Percentiles rank a stretch among this genome's conserved stretches.
Evolutionary conservation across 73 alveolate species (phyloP).

Genomic region (Stentor roeselii): DNA sequence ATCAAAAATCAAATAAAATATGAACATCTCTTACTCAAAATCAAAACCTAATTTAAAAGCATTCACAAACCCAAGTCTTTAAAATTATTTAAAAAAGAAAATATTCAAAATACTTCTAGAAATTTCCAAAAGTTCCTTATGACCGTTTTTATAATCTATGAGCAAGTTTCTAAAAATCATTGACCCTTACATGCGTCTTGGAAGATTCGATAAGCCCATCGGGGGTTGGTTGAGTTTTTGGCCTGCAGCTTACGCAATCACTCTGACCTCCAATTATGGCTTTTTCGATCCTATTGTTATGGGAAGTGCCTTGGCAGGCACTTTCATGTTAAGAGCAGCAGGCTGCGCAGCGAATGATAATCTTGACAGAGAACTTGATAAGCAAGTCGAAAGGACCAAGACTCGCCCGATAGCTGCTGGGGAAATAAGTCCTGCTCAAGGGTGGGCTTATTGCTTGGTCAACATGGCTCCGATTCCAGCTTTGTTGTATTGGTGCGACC

Average conservation of each 20-base stretch:
- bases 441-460: constrained; percentile 36
- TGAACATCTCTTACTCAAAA: too few relatives aligned
- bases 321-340: constrained; percentile 81
- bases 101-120: too few relatives aligned
- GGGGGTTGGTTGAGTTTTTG: constrained; percentile 72
- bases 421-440: constrained; percentile 58
- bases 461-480: constrained; percentile 46
- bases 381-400: constrained; percentile 73
- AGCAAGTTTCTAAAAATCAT: too few relatives aligned
- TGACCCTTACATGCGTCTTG: constrained; percentile 71
- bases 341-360: constrained; percentile 87
- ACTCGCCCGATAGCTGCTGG: constrained; percentile 87
- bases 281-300: constrained; percentile 36
- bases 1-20: too few relatives aligned
- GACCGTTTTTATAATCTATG: too few relatives aligned
- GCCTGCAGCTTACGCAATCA: constrained; percentile 81
- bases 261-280: constrained; percentile 55
- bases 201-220: constrained; percentile 66
- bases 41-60: too few relatives aligned
- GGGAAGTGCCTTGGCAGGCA: constrained; percentile 64
- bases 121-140: too few relatives aligned
- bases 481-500: constrained; percentile 29
- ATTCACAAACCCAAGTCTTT: too few relatives aligned
- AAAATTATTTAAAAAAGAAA: too few relatives aligned
- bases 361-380: constrained; percentile 82